Base-by-base conservation (phyloP, 176 grass and related monocot genomes). In the Triticum aestivum region DNA sequence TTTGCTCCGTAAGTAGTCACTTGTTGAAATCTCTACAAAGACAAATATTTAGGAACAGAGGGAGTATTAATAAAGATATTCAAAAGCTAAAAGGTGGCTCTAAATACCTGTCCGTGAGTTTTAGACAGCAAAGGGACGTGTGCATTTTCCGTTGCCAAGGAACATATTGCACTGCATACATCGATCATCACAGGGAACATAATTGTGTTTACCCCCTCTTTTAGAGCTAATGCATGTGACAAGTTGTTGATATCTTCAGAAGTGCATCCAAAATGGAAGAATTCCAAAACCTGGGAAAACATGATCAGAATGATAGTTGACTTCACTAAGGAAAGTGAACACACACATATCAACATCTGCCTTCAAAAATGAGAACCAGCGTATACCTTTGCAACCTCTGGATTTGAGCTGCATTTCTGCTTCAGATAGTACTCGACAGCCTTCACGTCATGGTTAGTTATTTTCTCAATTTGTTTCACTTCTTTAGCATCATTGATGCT, bases 191-290 rank as follows among this genome's bases (percentile, higher is more conserved):
- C 76, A 81, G 93, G 96, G 82, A 95, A 94, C 63, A 98, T 86
- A 85, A 95, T 65, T 66, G 65, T 82, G 58, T 92, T 98, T 73
- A 94, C 82, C 24, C 69, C 91, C 52, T 98, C 96, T 91, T 95
- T 95, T 70, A 98, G 74, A 87, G 89, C 89, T 34, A 98, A 83
- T 56, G 83, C 96, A 91, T 98, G 83, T 45, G 96, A 89, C 59
- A 95, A 65, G 67, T 98, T 98, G 83, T 98, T 98, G 73, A 98
- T 98, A 79, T 98, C 96, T 91, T 98, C 93, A 23, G 93, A 98
- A 44, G 96, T 98, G 77, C 96, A 98, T 49, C 89, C 96, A 87
- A 95, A 98, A 94, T 95, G 96, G 75, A 98, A 95, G 89, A 94
- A 98, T 69, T 98, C 93, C 47, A 90, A 89, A 2, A 98, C 96